phyloP scores from a whole-genome alignment of 2,329 filamentous ascomycete genomes.

The Pseudogymnoascus sp. region DNA sequence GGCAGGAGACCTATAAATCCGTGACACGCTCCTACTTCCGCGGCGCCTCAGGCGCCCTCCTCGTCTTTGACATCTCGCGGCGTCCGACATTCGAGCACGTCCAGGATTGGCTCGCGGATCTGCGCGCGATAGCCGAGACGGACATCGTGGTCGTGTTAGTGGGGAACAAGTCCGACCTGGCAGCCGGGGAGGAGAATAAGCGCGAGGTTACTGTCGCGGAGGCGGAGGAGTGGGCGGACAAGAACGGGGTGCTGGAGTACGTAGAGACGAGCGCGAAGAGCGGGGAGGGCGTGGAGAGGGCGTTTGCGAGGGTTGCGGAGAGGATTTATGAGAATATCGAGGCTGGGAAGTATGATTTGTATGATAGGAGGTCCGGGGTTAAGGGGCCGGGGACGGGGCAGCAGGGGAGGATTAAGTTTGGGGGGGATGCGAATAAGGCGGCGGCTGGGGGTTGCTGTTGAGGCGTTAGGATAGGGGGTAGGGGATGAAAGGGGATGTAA shows the following conservation, averaged over 20 bases:
- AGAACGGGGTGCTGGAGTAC: constrained; percentile 83
- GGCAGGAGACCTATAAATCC: constrained; percentile 95
- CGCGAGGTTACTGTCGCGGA: constrained; percentile 75
- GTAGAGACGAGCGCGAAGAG: constrained; percentile 96
- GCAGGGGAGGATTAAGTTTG: constrained; percentile 38
- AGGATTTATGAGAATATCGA: constrained; percentile 96
- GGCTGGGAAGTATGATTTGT: constrained; percentile 64
- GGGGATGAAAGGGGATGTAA: background rate
- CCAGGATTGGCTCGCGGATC: constrained; percentile 87
- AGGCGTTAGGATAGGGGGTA: background rate
- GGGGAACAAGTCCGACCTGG: constrained; percentile 88
- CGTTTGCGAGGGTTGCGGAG: constrained; percentile 89
- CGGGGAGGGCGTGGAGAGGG: constrained; percentile 85
- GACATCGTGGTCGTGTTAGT: constrained; percentile 92
- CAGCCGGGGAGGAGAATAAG: constrained; percentile 48
- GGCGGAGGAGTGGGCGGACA: constrained; percentile 79
- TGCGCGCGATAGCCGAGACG: constrained; percentile 89
- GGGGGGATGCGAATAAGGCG: constrained; percentile 16
- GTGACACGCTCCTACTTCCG: constrained; percentile 79
- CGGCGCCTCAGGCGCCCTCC: constrained; percentile 62
- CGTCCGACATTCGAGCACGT: constrained; percentile 79
- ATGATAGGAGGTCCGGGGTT: constrained; percentile 84
- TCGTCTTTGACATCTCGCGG: constrained; percentile 92
- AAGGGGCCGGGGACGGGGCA: constrained; percentile 56
- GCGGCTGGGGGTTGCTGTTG: constrained; percentile 24